Evolutionary conservation across 768 basidiomycete genomes (phyloP), one percentile per base, ranked within the genome.

Genomic region (Rhizopogon rudus): DNA sequence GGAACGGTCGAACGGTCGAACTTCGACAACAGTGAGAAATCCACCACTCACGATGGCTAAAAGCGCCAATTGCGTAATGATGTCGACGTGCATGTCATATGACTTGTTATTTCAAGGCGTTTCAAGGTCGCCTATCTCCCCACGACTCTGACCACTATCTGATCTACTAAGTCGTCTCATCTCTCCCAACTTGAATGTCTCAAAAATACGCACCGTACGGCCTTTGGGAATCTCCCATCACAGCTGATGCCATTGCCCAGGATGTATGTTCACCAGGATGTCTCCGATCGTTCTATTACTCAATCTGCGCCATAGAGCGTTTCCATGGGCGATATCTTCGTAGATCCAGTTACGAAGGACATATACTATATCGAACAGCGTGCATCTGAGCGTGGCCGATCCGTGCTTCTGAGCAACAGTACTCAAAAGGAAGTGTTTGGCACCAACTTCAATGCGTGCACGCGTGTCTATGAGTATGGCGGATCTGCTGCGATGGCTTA

Each of bases 391-490:
- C 75, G 68, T 1, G 82, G 80, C 3, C 75, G 88, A 3, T 73
- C 64, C 50, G 82, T 84, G 1, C 68, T 90, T 22, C 78, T 91
- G 14, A 71, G 81, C 28, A 81, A 82, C 0, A 52, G 67, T 25
- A 68, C 70, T 5, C 57, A 54, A 40, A 66, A 67, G 41, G 89
- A 91, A 45, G 63, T 87, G 22, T 74, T 84, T 12, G 77, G 77
- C 1, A 62, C 70, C 33, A 75, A 73, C 0, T 88, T 79, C 76
- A 86, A 79, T 64, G 81, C 74, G 5, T 74, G 80, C 35, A 78
- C 80, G 0, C 65, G 75, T 14, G 86, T 89, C 3, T 81, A 88
- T 25, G 88, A 88, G 65, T 89, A 89, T 51, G 88, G 89, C 0
- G 89, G 89, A 12, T 81, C 76, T 2, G 71, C 83, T 1, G 82